Conservation (phyloP, 75 land plant species). For the Picea sitchensis region DNA sequence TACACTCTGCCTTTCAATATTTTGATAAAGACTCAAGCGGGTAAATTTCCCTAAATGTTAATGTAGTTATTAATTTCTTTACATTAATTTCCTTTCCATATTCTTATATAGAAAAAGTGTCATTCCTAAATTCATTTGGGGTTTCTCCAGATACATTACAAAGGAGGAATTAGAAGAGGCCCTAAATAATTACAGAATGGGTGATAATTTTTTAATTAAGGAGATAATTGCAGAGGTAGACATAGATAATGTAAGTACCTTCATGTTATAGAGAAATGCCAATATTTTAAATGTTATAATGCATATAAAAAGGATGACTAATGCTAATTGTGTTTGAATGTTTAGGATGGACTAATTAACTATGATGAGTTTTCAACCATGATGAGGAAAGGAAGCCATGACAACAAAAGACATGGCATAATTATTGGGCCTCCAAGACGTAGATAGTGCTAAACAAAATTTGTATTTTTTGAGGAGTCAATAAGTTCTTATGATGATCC, state of each 20-base stretch:
- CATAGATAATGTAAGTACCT: constrained; percentile 61
- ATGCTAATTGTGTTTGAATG: neutral
- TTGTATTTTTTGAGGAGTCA: no score
- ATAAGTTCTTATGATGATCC: no score
- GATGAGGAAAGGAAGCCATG: constrained; percentile 32
- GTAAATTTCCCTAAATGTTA: constrained; percentile 11
- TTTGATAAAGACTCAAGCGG: constrained; percentile 81
- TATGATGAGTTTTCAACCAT: constrained; percentile 32
- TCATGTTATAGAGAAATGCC: neutral
- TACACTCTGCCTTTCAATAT: constrained; percentile 65
- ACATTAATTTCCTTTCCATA: neutral
- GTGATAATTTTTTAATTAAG: constrained; percentile 70
- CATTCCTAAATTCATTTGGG: neutral
- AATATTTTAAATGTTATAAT: neutral
- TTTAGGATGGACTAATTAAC: constrained; percentile 36
- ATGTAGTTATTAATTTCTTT: neutral
- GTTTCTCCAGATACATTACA: constrained; percentile 61
- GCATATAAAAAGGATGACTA: neutral
- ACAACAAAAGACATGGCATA: constrained; percentile 16
- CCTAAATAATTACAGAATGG: constrained; percentile 75
- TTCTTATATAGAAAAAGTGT: neutral
- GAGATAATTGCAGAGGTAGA: constrained; percentile 89
- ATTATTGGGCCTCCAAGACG: constrained; percentile 18
- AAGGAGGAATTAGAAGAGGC: constrained; percentile 79
- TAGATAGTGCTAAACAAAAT: neutral